phyloP scores from a whole-genome alignment of 768 basidiomycete species.

The Sporobolomyces pararoseus region DNA sequence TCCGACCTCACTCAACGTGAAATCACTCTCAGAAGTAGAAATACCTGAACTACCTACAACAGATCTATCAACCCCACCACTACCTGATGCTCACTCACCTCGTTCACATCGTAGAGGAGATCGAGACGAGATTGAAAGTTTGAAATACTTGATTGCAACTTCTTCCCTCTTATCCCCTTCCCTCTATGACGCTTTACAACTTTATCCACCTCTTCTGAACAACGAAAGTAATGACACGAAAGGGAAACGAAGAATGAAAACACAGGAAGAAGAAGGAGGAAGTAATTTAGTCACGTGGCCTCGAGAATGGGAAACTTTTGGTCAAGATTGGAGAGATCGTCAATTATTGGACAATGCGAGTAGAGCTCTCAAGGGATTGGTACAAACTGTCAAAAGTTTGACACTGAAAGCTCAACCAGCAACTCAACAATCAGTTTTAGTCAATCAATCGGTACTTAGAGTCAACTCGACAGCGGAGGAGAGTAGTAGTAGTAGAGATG shows the following conservation, averaged over 20 bases:
- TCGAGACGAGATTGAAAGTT: too few relatives aligned
- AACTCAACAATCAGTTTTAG: too few relatives aligned
- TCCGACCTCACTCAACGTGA: too few relatives aligned
- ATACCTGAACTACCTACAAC: not conserved
- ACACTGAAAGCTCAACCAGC: too few relatives aligned
- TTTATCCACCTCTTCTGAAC: conserved; percentile 15
- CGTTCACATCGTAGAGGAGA: too few relatives aligned
- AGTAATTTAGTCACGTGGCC: conserved; percentile 5
- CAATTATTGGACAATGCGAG: not conserved
- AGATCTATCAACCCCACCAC: not conserved
- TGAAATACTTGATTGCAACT: conserved; percentile 36
- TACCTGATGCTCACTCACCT: not conserved
- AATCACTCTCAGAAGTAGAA: too few relatives aligned
- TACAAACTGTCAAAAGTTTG: not conserved
- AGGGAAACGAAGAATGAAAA: too few relatives aligned
- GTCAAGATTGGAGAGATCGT: conserved; percentile 10
- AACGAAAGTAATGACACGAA: too few relatives aligned
- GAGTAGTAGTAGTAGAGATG: too few relatives aligned
- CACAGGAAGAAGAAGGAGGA: not conserved
- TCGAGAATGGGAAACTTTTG: conserved; percentile 8
- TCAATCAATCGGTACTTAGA: too few relatives aligned
- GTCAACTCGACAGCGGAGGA: too few relatives aligned
- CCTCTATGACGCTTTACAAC: conserved; percentile 28
- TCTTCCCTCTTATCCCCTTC: conserved; percentile 26
- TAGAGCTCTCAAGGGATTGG: not conserved